phyloP scores from a whole-genome alignment of 345 rosid genomes.

The Populus simonii region DNA sequence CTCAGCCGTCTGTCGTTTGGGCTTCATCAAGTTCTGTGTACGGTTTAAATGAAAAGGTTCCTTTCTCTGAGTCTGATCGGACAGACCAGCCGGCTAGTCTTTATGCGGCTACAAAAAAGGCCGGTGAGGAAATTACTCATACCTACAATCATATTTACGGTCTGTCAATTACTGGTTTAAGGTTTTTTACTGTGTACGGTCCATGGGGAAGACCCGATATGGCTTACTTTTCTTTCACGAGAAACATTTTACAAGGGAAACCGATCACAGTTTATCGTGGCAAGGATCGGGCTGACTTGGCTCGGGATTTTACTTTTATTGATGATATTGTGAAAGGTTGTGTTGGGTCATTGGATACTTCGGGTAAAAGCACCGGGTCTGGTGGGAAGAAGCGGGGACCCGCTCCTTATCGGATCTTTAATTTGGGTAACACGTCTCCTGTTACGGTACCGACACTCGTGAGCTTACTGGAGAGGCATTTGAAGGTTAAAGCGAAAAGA shows the following conservation, averaged over 20 bases:
- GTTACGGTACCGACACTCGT: slow-evolving; percentile 24
- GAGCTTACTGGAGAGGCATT: slow-evolving; percentile 20
- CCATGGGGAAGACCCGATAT: slow-evolving; percentile 44
- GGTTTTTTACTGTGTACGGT: slow-evolving; percentile 39
- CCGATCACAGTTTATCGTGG: slow-evolving; percentile 32
- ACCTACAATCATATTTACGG: slow-evolving; percentile 40
- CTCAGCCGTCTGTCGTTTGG: slow-evolving; percentile 38
- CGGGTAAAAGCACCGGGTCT: slow-evolving; percentile 35
- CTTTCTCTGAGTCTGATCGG: slow-evolving; percentile 38
- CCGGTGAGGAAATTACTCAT: slow-evolving; percentile 41
- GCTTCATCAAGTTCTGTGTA: slow-evolving; percentile 41
- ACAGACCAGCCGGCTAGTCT: slow-evolving; percentile 44
- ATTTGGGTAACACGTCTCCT: slow-evolving; percentile 28
- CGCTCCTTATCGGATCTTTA: slow-evolving; percentile 35
- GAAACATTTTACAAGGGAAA: slow-evolving; percentile 36
- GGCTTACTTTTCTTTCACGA: slow-evolving; percentile 41
- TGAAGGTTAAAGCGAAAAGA: slow-evolving; percentile 20
- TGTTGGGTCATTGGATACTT: slow-evolving; percentile 32
- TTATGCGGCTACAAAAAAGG: slow-evolving; percentile 40
- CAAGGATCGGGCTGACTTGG: slow-evolving; percentile 29
- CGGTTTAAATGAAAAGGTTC: slow-evolving; percentile 33
- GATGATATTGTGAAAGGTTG: slow-evolving; percentile 42
- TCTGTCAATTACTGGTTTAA: slow-evolving; percentile 34
- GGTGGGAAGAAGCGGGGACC: slow-evolving; percentile 39
- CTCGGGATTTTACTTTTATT: slow-evolving; percentile 39